Base-by-base conservation (phyloP, 305 asterid species). In the Withania somnifera region DNA sequence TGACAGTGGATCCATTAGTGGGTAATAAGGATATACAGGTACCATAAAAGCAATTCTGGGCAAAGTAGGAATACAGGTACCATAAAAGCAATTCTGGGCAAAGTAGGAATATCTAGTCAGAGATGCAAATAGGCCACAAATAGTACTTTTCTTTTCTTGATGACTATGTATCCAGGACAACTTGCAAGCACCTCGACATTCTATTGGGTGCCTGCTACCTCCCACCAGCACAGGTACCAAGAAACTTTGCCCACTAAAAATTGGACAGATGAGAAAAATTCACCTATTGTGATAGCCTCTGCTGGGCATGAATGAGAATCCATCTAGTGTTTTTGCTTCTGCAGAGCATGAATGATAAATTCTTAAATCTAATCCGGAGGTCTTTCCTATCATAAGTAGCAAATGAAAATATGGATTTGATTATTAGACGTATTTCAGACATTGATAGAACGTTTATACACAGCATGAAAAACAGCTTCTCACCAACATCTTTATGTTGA, bases 401-500 rank as follows among this genome's bases (percentile, higher is more conserved):
- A 47, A 45, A 26, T 73, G 11, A 47, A 22, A 22, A 71, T 15
- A 26, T 24, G 24, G 13, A 71, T 26, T 51, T 71, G 58, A 8
- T 15, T 26, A 15, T 9, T 47, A 17, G 2, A 73, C 3, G 15
- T 73, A 73, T 26, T n/a, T 47, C 15, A 45, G 58, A 24, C 22
- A 47, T 24, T 8, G 15, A 30, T 7, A 73, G n/a, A 26, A 24
- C 24, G 54, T 38, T 30, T 75, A n/a, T 52, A 71, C 38, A 80
- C 20, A 28, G 56, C 42, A 79, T 7, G n/a, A n/a, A 78, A 82
- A 69, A 77, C 14, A 42, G 73, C 71, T 80, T 83, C 90, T 87
- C 89, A 96, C 98, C 99, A 26, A 94, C 81, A 81, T 93, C 96
- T 85, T 78, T 97, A 88, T 97, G 81, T 51, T 91, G 92, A 87